A percentile compares a stretch with the other conserved stretches of the same genome.
Conservation (phyloP, 805 yeast genomes). For the Spathaspora sp. region DNA sequence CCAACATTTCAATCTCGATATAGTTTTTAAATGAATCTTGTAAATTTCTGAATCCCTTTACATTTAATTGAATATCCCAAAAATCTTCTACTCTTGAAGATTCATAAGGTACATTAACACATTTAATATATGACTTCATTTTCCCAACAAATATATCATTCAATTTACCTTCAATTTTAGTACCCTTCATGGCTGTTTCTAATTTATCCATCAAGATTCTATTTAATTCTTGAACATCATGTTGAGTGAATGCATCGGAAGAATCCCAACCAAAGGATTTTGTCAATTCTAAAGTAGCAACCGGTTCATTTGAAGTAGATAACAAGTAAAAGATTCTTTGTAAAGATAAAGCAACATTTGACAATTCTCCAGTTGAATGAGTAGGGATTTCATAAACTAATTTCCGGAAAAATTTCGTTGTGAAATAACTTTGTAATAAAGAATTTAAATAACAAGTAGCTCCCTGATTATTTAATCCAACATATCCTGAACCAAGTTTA, state of each 20-base stretch:
- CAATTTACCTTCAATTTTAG: conserved; percentile 54
- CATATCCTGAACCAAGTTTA: conserved; percentile 81
- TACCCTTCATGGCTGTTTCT: conserved; percentile 87
- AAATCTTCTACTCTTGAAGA: conserved; percentile 89
- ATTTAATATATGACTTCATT: conserved; percentile 92
- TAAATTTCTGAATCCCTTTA: conserved; percentile 72
- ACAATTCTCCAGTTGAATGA: conserved; percentile 16
- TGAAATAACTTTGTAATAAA: conserved; percentile 82
- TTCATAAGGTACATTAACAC: conserved; percentile 90
- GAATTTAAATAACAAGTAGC: conserved; percentile 98
- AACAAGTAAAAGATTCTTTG: conserved; percentile 85
- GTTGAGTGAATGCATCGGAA: conserved; percentile 93
- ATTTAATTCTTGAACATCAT: conserved; percentile 95
- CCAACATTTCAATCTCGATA: conserved; percentile 80
- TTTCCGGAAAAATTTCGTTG: conserved; percentile 76
- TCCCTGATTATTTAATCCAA: conserved; percentile 93
- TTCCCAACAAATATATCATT: conserved; percentile 90
- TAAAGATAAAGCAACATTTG: conserved; percentile 68
- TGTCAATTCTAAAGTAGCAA: conserved; percentile 84
- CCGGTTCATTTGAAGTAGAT: conserved; percentile 67
- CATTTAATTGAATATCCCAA: conserved; percentile 97
- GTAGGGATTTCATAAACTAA: conserved; percentile 91
- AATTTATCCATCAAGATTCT: conserved; percentile 92
- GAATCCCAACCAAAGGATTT: conserved; percentile 96
- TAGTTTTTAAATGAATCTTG: conserved; percentile 80